phyloP scores from a whole-genome alignment of 495 filamentous ascomycete species.

The Hyaloscypha hepaticicola region DNA sequence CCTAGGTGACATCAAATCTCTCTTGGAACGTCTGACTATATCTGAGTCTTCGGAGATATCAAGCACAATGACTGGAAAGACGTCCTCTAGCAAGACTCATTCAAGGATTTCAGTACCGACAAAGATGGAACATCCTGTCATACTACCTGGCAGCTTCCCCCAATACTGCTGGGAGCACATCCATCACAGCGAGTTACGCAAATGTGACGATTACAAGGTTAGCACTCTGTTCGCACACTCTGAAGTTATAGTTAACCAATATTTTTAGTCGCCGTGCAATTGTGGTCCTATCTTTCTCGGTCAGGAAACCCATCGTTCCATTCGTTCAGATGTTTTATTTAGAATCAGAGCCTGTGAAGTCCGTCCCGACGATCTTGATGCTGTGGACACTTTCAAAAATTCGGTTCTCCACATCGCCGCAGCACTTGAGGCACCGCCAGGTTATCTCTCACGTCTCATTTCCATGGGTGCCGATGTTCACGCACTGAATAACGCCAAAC shows the following conservation, averaged over 20 bases:
- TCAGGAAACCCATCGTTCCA: constrained; percentile 5
- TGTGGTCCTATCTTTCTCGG: constrained; percentile 8
- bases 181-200: constrained; percentile 8
- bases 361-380: constrained; percentile 9
- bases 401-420: constrained; percentile 22
- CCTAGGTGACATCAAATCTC: constrained; percentile 22
- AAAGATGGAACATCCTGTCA: constrained; percentile 2
- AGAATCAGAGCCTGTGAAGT: constrained; percentile 4
- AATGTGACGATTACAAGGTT: constrained; percentile 9
- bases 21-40: constrained; percentile 23
- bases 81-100: not conserved
- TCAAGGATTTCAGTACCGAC: not conserved
- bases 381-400: constrained; percentile 18
- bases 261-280: not conserved
- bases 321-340: constrained; percentile 13
- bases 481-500: constrained; percentile 14
- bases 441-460: constrained; percentile 8
- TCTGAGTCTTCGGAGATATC: constrained; percentile 13
- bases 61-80: not conserved
- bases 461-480: constrained; percentile 11
- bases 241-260: not conserved
- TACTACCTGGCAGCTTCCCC: constrained; percentile 19
- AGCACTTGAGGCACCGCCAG: constrained; percentile 7
- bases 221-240: not conserved
- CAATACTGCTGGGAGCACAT: constrained; percentile 25